Evolutionary conservation across 441 rosid species (phyloP), one percentile per base, ranked within the genome.

Genomic region (Adansonia grandidieri): DNA sequence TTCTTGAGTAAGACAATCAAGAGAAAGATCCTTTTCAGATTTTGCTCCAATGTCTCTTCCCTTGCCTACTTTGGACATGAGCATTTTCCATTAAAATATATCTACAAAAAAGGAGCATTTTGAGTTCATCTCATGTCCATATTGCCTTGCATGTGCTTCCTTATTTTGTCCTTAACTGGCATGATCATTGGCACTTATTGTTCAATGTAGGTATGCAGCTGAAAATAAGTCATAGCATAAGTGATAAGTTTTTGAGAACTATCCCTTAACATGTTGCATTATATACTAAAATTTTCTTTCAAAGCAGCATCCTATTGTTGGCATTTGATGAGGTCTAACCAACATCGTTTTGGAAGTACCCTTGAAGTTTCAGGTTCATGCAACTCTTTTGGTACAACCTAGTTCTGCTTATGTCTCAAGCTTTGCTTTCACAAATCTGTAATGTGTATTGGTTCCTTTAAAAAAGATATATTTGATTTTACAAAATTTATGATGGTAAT

Each of bases 241-340:
- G n/a, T 22, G 66, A 61, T 61, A 61, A 7, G 40, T 61, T 61
- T 61, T 61, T 24, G 48, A 47, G 47, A 64, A 37, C 40, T 37
- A 32, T 64, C 47, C 69, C 19, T 64, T 64, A 42, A 64, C 15
- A 47, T 64, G 48, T 37, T 64, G 48, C 44, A 63, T 14, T 37
- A n/a, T 64, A 64, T 64, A 42, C 17, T 64, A 8, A 64, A 64
- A 15, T 37, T 64, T 64, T 64, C 48, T 64, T 64, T 64, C 69
- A 64, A 64, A 64, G 69, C 40, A 37, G 47, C 40, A 37, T 37
- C 40, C 40, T 37, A 37, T 64, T 64, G 69, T 64, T 64, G 62
- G 61, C 19, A 53, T 71, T 20, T 71, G 28, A 54, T 54, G 28
- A 37, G 60, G 66, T 32, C 28, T 53, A 54, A 37, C n/a, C 44